Percentiles rank a stretch among this genome's conserved stretches.
Conservation (phyloP, 75 land plant genomes). For the Pinus albicaulis region DNA sequence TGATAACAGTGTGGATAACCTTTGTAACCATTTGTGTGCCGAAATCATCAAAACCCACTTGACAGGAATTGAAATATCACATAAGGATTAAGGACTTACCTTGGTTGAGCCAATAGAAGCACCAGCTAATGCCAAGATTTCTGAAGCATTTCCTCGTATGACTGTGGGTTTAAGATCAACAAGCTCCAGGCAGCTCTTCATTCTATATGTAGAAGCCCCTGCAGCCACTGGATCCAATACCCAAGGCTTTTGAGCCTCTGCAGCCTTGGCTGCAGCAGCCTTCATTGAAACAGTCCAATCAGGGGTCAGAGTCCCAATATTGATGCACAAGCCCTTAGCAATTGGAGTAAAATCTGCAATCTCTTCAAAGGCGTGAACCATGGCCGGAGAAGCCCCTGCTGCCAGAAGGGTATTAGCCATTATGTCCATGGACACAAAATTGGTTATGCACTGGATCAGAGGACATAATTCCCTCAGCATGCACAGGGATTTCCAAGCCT, state of each 20-base stretch:
- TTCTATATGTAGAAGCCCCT: conserved; percentile 71
- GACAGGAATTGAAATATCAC: background rate
- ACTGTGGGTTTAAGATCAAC: conserved; percentile 59
- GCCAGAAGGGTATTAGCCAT: conserved; percentile 89
- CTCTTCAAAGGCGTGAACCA: conserved; percentile 81
- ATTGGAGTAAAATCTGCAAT: conserved; percentile 82
- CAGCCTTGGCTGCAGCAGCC: conserved; percentile 61
- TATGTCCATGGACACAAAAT: conserved; percentile 94
- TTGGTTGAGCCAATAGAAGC: conserved; percentile 47
- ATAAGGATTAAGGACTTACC: conserved; percentile 25
- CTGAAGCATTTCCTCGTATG: conserved; percentile 90
- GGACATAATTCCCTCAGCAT: conserved; percentile 53
- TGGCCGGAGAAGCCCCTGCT: conserved; percentile 95
- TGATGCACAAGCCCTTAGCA: conserved; percentile 68
- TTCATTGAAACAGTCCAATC: conserved; percentile 83
- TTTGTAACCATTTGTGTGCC: background rate
- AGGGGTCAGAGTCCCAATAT: conserved; percentile 81
- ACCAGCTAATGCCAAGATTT: conserved; percentile 78
- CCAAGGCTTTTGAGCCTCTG: conserved; percentile 63
- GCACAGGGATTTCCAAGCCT: conserved; percentile 62
- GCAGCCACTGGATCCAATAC: conserved; percentile 96
- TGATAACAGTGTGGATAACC: too few species aligned
- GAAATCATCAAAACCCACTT: background rate
- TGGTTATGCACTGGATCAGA: conserved; percentile 93
- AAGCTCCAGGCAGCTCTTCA: conserved; percentile 68